Base-by-base conservation (phyloP, 371 early-diverging fungal genomes). In the Choanephora cucurbitarum region DNA sequence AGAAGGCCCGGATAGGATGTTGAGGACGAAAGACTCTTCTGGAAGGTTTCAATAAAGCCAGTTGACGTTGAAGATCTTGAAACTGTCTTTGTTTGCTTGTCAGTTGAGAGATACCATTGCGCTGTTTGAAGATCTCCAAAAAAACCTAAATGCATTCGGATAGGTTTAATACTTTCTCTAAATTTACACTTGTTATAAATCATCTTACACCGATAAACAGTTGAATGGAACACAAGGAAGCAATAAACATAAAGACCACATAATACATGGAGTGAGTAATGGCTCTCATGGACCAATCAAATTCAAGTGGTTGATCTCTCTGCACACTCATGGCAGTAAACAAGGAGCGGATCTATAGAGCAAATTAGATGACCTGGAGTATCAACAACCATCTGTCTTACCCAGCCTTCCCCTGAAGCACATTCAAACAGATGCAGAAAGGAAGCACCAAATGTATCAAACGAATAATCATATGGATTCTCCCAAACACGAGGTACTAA, bases 321-420 rank as follows among this genome's bases (percentile, higher is more conserved):
- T 18, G 7, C 0, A 73, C 62, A 39, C 75, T 75, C 75, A 75
- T 75, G 0, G 75, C 75, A 0, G 64, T 57, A 23, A 75, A 75
- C 13, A 75, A 44, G 5, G 75, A 72, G 18, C 58, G 10, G 14
- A 75, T 61, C 75, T 75, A 5, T 28, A 28, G 7, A 55, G 0
- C 5, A 14, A 18, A 15, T 34, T 6, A 40, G 23, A 8, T 39
- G 40, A 18, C 17, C 48, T 5, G 1, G 42, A 14, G 10, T 5
- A n/a, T 39, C 17, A 34, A 5, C 14, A 17, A 19, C 21, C 52
- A 54, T 43, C 53, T 58, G 55, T 42, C n/a, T 45, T 53, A 79
- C 71, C 82, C 82, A 82, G 46, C 82, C 82, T 66, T 82, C 82
- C 13, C 79, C 79, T 1, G 82, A 80, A 2, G 82, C 80, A 57